Evolutionary conservation across 129 eudicot species (phyloP), one percentile per base, ranked within the genome.

Genomic region (Erigeron canadensis): DNA sequence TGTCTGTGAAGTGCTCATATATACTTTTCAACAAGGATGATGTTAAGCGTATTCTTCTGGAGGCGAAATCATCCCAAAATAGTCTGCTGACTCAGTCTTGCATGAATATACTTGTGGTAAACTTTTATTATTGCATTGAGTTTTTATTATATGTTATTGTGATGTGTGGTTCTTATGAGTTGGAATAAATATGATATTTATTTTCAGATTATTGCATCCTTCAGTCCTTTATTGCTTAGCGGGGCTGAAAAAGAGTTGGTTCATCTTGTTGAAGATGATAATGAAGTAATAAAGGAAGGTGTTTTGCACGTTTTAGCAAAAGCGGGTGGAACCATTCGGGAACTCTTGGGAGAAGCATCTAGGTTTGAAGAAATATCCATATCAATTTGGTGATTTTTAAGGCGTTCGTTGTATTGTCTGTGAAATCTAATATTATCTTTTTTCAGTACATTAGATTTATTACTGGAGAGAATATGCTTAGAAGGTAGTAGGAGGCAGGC

Each of bases 401-500:
- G 60, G 57, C 40, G 55, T 42, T 37, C 61, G 34, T 78, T 37
- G 42, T 62, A 19, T 19, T 22, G 12, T 54, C 47, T 68, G 22
- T 67, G 39, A 67, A 63, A 44, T 47, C 21, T 44, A 5, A 15
- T 70, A 2, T 0, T 60, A 53, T 73, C 56, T 45, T 4, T 39
- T 75, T 82, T 82, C 86, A 94, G 98, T 74, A 86, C 85, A 69
- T 79, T 94, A 76, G 93, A 88, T 79, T 86, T 87, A 58, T 79
- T 84, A 39, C 81, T 94, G 58, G 99, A 94, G 81, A 82, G 91
- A 23, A 80, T 90, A 73, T 94, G 99, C 77, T 75, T 86, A 65
- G 97, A 90, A 79, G 99, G 99, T 70, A 90, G 88, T 75, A 83
- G 99, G 75, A 84, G 97, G 93, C 94, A 90, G 80, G 99, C 99